Conservation (phyloP, 768 basidiomycete species). For the Leucosporidium scottii region DNA sequence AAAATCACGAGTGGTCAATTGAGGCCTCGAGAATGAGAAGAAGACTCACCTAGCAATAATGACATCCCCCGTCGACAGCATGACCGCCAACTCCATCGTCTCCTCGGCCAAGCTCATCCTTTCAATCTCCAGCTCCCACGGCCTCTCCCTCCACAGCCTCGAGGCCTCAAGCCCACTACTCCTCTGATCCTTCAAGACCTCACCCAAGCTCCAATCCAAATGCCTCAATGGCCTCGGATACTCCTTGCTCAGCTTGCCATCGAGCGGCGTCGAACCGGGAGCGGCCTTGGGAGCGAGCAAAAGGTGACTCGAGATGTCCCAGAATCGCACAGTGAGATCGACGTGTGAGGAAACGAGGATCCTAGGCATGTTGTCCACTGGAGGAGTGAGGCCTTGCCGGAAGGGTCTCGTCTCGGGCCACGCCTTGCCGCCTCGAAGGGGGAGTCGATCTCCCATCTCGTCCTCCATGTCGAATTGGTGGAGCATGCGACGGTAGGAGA, state of each 20-base stretch:
- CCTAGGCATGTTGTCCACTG: constrained; percentile 47
- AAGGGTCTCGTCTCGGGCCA: constrained; percentile 40
- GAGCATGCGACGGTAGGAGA: constrained; percentile 20
- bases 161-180: constrained; percentile 36
- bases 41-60: constrained; percentile 41
- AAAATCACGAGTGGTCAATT: not conserved
- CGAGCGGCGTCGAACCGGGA: too few relatives aligned
- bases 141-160: constrained; percentile 38
- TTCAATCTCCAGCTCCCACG: constrained; percentile 41
- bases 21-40: not conserved
- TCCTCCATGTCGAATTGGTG: constrained; percentile 20
- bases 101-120: constrained; percentile 42
- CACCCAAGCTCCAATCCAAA: constrained; percentile 55
- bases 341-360: constrained; percentile 58
- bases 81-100: constrained; percentile 43
- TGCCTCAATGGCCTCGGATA: constrained; percentile 61
- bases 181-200: constrained; percentile 6
- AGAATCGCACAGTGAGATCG: constrained; percentile 62
- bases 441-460: constrained; percentile 8
- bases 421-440: constrained; percentile 45
- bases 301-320: constrained; percentile 66
- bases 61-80: constrained; percentile 43
- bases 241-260: constrained; percentile 37
- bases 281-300: constrained; percentile 45
- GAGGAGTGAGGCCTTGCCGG: constrained; percentile 45